phyloP scores from a whole-genome alignment of 768 basidiomycete genomes.

The Pleurotus giganteus region DNA sequence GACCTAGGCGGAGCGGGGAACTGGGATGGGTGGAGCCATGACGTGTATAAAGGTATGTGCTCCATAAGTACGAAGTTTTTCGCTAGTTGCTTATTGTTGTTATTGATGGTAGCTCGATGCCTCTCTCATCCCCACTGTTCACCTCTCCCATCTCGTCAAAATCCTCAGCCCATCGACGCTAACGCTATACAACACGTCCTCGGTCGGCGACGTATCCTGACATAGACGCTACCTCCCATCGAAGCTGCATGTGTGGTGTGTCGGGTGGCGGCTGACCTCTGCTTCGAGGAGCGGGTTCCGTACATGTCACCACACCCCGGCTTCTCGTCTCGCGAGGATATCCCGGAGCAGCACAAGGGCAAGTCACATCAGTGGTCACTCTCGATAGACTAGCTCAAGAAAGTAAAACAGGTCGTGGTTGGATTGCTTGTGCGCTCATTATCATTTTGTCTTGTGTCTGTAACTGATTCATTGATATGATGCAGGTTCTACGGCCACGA shows the following conservation, averaged over 20 bases:
- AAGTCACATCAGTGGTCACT: conserved; percentile 63
- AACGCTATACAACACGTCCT: conserved; percentile 81
- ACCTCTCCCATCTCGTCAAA: conserved; percentile 72
- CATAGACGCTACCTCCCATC: conserved; percentile 78
- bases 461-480: conserved; percentile 2
- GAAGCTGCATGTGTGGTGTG: conserved; percentile 78
- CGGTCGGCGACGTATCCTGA: conserved; percentile 70
- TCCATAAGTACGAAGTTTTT: too few relatives aligned
- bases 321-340: conserved; percentile 15
- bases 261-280: conserved; percentile 59
- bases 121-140: conserved; percentile 67
- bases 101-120: conserved; percentile 29
- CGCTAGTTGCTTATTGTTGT: too few relatives aligned
- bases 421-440: conserved; percentile 71
- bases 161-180: conserved; percentile 77
- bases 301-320: conserved; percentile 18
- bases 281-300: conserved; percentile 42
- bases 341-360: conserved; percentile 24
- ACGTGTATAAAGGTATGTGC: conserved; percentile 53
- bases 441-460: not conserved
- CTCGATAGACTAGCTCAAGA: conserved; percentile 62
- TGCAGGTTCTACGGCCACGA: conserved; percentile 74
- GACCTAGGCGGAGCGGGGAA: conserved; percentile 56
- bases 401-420: conserved; percentile 61
- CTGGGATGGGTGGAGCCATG: conserved; percentile 70